Evolutionary conservation across 306 rosid species (phyloP).

Genomic region (Canavalia ensiformis): DNA sequence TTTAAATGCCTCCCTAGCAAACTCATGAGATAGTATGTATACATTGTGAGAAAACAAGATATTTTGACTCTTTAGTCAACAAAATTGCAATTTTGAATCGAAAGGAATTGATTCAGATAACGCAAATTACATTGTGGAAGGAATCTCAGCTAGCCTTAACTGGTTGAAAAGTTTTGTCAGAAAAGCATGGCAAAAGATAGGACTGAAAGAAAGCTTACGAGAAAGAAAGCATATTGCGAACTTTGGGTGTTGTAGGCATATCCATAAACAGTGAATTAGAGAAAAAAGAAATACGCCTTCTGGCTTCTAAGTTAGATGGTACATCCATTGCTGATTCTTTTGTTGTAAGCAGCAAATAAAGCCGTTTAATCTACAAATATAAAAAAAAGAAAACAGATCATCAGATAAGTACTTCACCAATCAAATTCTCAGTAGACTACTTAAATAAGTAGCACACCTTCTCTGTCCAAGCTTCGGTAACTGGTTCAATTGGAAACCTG

Average conservation of each 20-base stretch:
- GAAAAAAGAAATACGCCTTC: slow-evolving; percentile 93
- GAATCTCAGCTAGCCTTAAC: slow-evolving; percentile 17
- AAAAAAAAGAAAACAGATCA: slow-evolving; percentile 17
- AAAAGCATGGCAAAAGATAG: slow-evolving; percentile 19
- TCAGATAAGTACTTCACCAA: slow-evolving; percentile 26
- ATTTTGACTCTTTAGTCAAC: neutral
- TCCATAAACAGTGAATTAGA: slow-evolving; percentile 96
- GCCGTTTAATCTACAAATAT: slow-evolving; percentile 77
- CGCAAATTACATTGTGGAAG: slow-evolving; percentile 31
- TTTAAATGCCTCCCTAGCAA: slow-evolving; percentile 3
- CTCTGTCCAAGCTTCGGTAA: slow-evolving; percentile 89
- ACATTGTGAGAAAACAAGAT: slow-evolving; percentile 1
- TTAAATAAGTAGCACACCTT: slow-evolving; percentile 62
- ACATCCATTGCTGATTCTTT: slow-evolving; percentile 99
- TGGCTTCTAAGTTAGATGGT: slow-evolving; percentile 97
- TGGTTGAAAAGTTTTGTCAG: slow-evolving; percentile 22
- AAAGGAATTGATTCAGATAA: slow-evolving; percentile 29
- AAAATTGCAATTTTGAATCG: slow-evolving; percentile 23
- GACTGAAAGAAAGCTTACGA: slow-evolving; percentile 70
- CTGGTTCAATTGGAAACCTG: slow-evolving; percentile 78
- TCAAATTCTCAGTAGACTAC: neutral
- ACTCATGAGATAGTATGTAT: neutral
- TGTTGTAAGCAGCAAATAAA: slow-evolving; percentile 81
- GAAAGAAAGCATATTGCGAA: slow-evolving; percentile 98
- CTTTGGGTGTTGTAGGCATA: slow-evolving; percentile 97